Conservation (phyloP, 2,329 filamentous ascomycete species). For the Ciborinia camelliae region DNA sequence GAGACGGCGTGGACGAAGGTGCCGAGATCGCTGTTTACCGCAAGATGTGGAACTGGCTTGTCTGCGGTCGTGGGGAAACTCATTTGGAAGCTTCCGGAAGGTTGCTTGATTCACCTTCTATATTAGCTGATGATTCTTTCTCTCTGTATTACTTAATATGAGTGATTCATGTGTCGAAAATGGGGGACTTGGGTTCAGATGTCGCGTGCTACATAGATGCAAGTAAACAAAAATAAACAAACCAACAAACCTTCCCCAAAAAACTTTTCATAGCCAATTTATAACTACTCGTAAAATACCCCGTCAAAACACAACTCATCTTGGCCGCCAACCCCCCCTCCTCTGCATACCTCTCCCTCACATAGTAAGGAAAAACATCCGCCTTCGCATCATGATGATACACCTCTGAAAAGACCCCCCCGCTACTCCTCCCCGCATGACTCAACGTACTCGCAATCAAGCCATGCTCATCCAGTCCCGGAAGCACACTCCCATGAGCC, state of each 20-base stretch:
- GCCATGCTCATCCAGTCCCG: conserved; percentile 39
- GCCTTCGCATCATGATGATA: conserved; percentile 55
- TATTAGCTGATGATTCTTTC: neutral
- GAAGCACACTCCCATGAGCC: conserved; percentile 37
- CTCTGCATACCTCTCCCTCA: conserved; percentile 42
- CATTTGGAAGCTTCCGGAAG: conserved; percentile 47
- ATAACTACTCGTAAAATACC: conserved; percentile 43
- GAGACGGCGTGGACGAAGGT: conserved; percentile 35
- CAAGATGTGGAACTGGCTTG: conserved; percentile 40
- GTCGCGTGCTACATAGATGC: neutral
- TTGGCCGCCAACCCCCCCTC: conserved; percentile 43
- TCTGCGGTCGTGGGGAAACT: conserved; percentile 44
- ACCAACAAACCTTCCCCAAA: conserved; percentile 43
- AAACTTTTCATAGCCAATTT: conserved; percentile 46
- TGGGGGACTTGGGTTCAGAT: neutral
- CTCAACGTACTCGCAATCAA: conserved; percentile 40
- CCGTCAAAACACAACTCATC: conserved; percentile 43
- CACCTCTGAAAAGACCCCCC: conserved; percentile 44
- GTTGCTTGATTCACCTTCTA: conserved; percentile 30
- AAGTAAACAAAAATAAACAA: no score
- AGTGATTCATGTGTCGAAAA: neutral
- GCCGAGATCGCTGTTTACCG: conserved; percentile 44
- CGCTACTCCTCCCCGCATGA: conserved; percentile 46
- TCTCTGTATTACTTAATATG: neutral
- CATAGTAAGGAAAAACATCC: conserved; percentile 38